Percentiles rank a stretch among this genome's conserved stretches.
Evolutionary conservation across 1,284 basidiomycete species (phyloP).

Genomic region (Heterobasidion annosum): DNA sequence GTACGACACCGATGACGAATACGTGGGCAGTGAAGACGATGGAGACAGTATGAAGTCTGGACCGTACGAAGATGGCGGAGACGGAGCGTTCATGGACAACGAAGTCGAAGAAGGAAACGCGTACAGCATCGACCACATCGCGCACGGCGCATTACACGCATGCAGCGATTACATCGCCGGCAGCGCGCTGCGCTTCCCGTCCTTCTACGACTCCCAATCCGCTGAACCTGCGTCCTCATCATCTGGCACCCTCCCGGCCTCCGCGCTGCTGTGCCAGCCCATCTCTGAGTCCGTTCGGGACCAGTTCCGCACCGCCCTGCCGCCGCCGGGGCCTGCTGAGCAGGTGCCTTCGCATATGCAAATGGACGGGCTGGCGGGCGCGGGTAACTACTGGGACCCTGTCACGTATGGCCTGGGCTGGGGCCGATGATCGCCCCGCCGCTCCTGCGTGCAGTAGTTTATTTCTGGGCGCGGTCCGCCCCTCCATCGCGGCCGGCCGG

Average conservation of each 20-base stretch:
- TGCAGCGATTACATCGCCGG: neutral
- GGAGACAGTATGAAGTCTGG: slow-evolving; percentile 20
- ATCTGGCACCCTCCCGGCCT: slow-evolving; percentile 9
- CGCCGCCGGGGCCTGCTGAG: neutral
- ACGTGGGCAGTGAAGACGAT: slow-evolving; percentile 38
- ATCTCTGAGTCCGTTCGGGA: slow-evolving; percentile 14
- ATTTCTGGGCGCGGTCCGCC: too few relatives aligned
- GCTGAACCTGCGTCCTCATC: neutral
- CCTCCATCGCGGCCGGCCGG: too few relatives aligned
- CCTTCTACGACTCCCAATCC: neutral
- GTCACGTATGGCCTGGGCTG: too few relatives aligned
- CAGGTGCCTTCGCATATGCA: neutral
- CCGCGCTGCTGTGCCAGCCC: slow-evolving; percentile 16
- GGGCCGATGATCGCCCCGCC: too few relatives aligned
- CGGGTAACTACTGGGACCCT: neutral
- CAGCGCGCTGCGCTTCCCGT: neutral
- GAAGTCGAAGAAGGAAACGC: neutral
- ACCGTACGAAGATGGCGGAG: slow-evolving; percentile 38
- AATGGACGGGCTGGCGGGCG: neutral
- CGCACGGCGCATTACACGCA: neutral
- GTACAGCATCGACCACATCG: neutral
- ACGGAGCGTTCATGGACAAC: slow-evolving; percentile 19
- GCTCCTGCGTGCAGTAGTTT: too few relatives aligned
- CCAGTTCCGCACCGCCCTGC: slow-evolving; percentile 2
- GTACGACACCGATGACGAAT: slow-evolving; percentile 35